Conservation (phyloP, 2,329 filamentous ascomycete species). For the Emmonsiellopsis sp. region DNA sequence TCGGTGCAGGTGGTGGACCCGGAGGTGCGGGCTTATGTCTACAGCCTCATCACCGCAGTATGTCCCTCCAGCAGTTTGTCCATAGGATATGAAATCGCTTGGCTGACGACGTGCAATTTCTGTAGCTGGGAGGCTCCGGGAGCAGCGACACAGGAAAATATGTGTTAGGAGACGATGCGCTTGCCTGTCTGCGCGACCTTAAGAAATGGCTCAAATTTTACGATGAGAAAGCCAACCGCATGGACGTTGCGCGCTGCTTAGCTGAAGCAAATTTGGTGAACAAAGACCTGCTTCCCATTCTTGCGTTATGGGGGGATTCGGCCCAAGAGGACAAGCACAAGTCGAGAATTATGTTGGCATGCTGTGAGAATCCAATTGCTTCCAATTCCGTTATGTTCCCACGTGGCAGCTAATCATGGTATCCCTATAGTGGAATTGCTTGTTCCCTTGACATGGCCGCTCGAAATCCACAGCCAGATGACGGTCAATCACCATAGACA, state of each 20-base stretch:
- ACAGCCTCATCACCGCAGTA: slow-evolving; percentile 87
- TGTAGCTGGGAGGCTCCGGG: slow-evolving; percentile 74
- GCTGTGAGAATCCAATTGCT: slow-evolving; percentile 41
- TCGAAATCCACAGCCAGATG: slow-evolving; percentile 73
- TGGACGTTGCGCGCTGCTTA: slow-evolving; percentile 89
- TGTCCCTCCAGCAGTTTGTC: slow-evolving; percentile 27
- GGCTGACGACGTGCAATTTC: neutral
- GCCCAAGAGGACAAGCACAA: slow-evolving; percentile 65
- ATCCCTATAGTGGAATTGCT: slow-evolving; percentile 62
- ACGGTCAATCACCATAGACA: slow-evolving; percentile 91
- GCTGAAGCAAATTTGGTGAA: slow-evolving; percentile 87
- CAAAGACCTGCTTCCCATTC: slow-evolving; percentile 81
- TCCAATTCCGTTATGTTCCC: neutral
- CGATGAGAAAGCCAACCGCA: slow-evolving; percentile 84
- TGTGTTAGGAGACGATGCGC: slow-evolving; percentile 82
- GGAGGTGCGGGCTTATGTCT: slow-evolving; percentile 86
- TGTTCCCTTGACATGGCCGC: slow-evolving; percentile 87
- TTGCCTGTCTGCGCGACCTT: slow-evolving; percentile 84
- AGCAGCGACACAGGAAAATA: slow-evolving; percentile 74
- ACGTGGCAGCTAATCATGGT: slow-evolving; percentile 10
- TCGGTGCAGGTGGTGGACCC: slow-evolving; percentile 62
- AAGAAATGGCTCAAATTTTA: slow-evolving; percentile 93
- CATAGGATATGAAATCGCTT: too few relatives aligned
- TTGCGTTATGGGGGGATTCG: slow-evolving; percentile 70
- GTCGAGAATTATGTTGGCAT: slow-evolving; percentile 71